Conservation (phyloP, 2,329 filamentous ascomycete species). For the Clarireedia paspali region DNA sequence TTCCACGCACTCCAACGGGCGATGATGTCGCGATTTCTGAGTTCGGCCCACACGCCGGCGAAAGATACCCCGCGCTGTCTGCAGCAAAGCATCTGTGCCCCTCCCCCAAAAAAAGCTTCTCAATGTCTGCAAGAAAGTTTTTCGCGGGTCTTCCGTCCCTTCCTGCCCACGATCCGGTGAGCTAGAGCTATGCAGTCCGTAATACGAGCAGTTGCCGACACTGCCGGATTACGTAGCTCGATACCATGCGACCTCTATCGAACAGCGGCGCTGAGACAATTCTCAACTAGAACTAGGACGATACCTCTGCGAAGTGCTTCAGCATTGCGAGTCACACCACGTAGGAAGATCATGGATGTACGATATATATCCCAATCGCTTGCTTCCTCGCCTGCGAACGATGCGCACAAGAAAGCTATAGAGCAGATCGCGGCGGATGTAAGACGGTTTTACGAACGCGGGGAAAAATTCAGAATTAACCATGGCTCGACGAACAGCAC, state of each 20-base stretch:
- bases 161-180: not conserved
- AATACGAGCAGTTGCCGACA: not conserved
- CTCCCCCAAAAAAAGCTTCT: not conserved
- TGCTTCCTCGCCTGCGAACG: slow-evolving; percentile 11
- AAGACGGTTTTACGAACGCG: slow-evolving; percentile 38
- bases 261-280: not conserved
- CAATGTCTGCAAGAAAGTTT: not conserved
- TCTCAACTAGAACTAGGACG: not conserved
- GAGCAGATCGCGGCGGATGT: slow-evolving; percentile 38
- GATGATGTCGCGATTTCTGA: not conserved
- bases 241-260: not conserved
- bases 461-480: slow-evolving; percentile 45
- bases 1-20: too few species aligned
- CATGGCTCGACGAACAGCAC: slow-evolving; percentile 51
- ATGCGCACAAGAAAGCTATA: slow-evolving; percentile 35
- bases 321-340: not conserved
- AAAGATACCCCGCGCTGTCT: not conserved
- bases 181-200: not conserved
- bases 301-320: not conserved
- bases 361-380: not conserved
- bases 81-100: not conserved
- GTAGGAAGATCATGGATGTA: not conserved
- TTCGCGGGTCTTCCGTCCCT: not conserved
- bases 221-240: not conserved
- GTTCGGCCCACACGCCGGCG: not conserved